A percentile compares a stretch with the other conserved stretches of the same genome.
Evolutionary conservation across 306 rosid genomes (phyloP).

Genomic region (Gleditsia sinensis): DNA sequence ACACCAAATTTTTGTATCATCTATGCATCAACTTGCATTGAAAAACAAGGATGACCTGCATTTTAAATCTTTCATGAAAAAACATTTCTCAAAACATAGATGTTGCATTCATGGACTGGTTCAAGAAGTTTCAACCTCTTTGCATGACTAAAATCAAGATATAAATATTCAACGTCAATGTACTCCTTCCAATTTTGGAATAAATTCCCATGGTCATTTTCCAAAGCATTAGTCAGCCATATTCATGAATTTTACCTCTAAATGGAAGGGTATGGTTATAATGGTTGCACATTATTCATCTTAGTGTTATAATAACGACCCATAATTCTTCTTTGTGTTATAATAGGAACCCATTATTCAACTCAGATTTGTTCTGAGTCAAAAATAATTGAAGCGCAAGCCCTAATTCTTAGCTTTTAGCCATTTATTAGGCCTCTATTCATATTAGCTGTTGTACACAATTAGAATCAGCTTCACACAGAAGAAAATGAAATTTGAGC

Average conservation of each 20-base stretch:
- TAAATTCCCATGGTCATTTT: not conserved
- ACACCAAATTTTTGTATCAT: not conserved
- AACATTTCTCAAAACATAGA: not conserved
- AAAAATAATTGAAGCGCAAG: not conserved
- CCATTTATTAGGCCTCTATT: not conserved
- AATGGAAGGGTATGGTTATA: too few relatives aligned
- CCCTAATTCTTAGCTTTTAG: not conserved
- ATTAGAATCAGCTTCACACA: not conserved
- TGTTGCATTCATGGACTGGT: not conserved
- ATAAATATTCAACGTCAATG: conserved; percentile 3
- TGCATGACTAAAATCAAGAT: not conserved
- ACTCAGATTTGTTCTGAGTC: not conserved
- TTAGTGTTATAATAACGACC: not conserved
- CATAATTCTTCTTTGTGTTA: not conserved
- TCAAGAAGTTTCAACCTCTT: not conserved
- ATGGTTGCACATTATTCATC: too few relatives aligned
- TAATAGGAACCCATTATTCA: not conserved
- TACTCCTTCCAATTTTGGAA: too few relatives aligned
- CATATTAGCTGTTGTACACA: not conserved
- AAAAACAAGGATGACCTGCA: not conserved
- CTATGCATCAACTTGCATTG: not conserved
- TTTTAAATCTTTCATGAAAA: not conserved
- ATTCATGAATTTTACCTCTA: not conserved
- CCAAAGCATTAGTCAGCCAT: not conserved
- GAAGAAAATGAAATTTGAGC: too few relatives aligned